Percentiles rank a stretch among this genome's conserved stretches.
Evolutionary conservation across 1,284 basidiomycete genomes (phyloP).

Genomic region (Boletellus deceptivus): DNA sequence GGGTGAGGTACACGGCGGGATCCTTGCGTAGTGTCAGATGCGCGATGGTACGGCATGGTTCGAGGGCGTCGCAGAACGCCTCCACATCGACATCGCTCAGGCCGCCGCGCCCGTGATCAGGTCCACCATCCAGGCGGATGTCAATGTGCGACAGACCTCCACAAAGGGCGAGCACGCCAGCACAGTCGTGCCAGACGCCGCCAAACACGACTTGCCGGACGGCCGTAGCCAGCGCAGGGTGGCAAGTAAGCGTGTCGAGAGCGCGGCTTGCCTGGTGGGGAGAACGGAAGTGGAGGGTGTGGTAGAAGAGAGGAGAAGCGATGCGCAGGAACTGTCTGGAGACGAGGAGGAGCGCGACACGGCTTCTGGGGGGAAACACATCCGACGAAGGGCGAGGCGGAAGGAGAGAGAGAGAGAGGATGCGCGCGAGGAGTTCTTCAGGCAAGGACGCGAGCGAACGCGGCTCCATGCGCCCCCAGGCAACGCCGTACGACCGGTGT

Average conservation of each 20-base stretch:
- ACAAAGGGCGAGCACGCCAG: constrained; percentile 33
- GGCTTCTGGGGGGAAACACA: constrained; percentile 19
- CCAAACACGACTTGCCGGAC: constrained; percentile 41
- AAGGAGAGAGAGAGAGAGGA: constrained; percentile 41
- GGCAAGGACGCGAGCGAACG: constrained; percentile 42
- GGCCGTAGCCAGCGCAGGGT: constrained; percentile 37
- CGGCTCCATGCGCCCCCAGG: neutral
- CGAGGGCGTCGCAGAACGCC: constrained; percentile 43
- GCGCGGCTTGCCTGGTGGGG: constrained; percentile 39
- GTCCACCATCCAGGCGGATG: constrained; percentile 42
- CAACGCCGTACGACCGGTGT: neutral
- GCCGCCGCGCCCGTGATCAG: neutral
- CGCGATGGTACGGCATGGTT: constrained; percentile 32
- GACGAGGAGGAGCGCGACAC: constrained; percentile 46
- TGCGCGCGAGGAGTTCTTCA: constrained; percentile 55
- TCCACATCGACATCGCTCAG: constrained; percentile 30
- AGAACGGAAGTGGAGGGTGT: constrained; percentile 42
- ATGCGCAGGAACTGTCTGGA: constrained; percentile 51
- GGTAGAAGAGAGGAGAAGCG: constrained; percentile 51
- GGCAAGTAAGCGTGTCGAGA: constrained; percentile 36
- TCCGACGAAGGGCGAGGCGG: constrained; percentile 34
- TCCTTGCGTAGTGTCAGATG: constrained; percentile 52
- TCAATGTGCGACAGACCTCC: constrained; percentile 39
- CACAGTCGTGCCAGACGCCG: constrained; percentile 30
- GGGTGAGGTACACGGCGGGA: constrained; percentile 49